Percentiles rank a stretch among this genome's conserved stretches.
Conservation (phyloP, 805 yeast genomes). For the Hanseniaspora nectarophila region DNA sequence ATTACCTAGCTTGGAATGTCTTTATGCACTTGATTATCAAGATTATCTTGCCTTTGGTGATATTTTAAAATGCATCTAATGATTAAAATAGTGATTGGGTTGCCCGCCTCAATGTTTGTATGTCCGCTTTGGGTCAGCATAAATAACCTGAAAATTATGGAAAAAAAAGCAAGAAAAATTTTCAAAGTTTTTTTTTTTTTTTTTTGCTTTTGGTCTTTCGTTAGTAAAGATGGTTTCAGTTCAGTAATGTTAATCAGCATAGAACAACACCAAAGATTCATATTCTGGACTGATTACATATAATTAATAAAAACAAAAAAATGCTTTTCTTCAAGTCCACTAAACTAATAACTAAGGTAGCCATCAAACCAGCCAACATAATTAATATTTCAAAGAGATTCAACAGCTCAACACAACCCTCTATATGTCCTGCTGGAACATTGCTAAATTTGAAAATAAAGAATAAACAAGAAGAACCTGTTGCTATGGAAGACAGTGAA, state of each 20-base stretch:
- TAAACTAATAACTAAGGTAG: neutral
- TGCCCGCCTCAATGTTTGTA: no score
- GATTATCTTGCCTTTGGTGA: slow-evolving; percentile 21
- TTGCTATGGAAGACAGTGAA: slow-evolving; percentile 75
- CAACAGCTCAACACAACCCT: slow-evolving; percentile 19
- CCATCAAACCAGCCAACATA: neutral
- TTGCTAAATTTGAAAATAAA: slow-evolving; percentile 57
- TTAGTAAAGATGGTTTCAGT: no score
- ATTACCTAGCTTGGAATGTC: slow-evolving; percentile 62
- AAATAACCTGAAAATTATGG: no score
- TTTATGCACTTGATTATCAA: slow-evolving; percentile 37
- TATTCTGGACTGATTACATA: no score
- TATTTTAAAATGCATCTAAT: neutral
- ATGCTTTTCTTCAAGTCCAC: neutral
- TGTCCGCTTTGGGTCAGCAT: no score
- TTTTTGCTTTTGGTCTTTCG: no score
- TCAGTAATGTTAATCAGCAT: no score
- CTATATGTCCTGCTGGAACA: slow-evolving; percentile 62
- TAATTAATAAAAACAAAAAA: no score
- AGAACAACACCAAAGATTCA: neutral
- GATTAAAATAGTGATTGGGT: no score
- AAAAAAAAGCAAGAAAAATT: no score
- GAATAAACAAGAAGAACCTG: slow-evolving; percentile 75
- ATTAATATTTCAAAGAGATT: neutral
- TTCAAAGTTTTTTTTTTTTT: no score